A percentile compares a stretch with the other conserved stretches of the same genome.
Evolutionary conservation across 208 protist species (phyloP).

Genomic region (Acanthamoeba culbertsoni): DNA sequence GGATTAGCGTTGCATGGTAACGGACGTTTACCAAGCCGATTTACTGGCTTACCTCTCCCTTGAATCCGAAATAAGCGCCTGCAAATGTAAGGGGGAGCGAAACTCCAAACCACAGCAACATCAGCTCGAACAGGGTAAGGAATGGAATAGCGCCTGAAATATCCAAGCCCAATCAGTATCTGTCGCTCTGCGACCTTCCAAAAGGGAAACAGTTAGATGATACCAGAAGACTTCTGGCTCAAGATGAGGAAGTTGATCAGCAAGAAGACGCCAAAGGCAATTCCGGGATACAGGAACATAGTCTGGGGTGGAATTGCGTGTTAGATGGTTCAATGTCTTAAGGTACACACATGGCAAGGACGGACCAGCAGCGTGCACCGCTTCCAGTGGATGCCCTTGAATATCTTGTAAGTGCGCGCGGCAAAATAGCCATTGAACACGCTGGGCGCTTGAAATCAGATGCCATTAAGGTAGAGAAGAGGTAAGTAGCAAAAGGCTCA

Average conservation of each 20-base stretch:
- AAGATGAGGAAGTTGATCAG: slow-evolving; percentile 88
- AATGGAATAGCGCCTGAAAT: not conserved
- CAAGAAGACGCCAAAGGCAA: slow-evolving; percentile 87
- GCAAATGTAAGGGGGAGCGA: slow-evolving; percentile 95
- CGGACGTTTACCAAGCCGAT: slow-evolving; percentile 86
- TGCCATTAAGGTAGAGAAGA: no score
- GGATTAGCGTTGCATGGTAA: no score
- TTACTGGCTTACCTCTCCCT: no score
- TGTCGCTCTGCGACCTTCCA: slow-evolving; percentile 68
- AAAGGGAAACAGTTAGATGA: no score
- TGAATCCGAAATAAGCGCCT: slow-evolving; percentile 94
- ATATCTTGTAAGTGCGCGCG: slow-evolving; percentile 89
- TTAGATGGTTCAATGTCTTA: no score
- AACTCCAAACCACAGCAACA: slow-evolving; percentile 91
- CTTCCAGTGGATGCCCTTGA: slow-evolving; percentile 90
- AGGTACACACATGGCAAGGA: no score
- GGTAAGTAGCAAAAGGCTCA: no score
- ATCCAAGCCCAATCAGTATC: slow-evolving; percentile 51
- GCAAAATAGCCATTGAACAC: slow-evolving; percentile 92
- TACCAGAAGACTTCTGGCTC: slow-evolving; percentile 77
- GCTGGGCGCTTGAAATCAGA: no score
- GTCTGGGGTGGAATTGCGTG: no score
- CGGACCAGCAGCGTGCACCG: slow-evolving; percentile 86
- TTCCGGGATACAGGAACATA: slow-evolving; percentile 83
- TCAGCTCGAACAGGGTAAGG: not conserved